Conservation (phyloP, 495 filamentous ascomycete species). For the Pseudevernia furfuracea region DNA sequence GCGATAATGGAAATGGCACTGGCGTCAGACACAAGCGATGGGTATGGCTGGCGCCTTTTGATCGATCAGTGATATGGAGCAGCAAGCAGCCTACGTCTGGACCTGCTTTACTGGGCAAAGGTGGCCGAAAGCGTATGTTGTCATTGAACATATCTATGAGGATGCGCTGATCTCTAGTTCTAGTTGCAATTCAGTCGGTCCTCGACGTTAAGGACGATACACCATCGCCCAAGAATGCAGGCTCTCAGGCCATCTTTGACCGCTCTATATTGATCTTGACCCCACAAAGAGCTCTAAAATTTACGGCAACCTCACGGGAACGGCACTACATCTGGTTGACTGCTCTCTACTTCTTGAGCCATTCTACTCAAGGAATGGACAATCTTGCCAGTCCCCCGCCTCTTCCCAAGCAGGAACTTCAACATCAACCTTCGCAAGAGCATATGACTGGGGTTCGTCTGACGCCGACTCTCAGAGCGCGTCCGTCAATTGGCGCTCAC, state of each 20-base stretch:
- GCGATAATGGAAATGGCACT: conserved; percentile 48
- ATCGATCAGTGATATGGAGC: conserved; percentile 94
- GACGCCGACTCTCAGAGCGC: conserved; percentile 63
- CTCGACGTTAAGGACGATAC: conserved; percentile 95
- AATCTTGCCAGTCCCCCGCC: conserved; percentile 53
- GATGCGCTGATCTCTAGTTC: conserved; percentile 24
- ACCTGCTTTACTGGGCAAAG: conserved; percentile 85
- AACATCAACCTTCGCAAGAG: conserved; percentile 32
- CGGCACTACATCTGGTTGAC: conserved; percentile 94
- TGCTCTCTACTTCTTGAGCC: conserved; percentile 85
- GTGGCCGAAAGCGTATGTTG: conserved; percentile 84
- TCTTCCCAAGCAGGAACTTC: conserved; percentile 43
- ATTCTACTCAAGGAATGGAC: conserved; percentile 67
- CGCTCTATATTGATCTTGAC: conserved; percentile 93
- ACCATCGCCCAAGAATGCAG: conserved; percentile 65
- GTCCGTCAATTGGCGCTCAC: conserved; percentile 34
- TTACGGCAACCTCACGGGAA: conserved; percentile 74
- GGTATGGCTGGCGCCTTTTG: conserved; percentile 97
- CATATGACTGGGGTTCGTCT: conserved; percentile 41
- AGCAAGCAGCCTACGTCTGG: conserved; percentile 91
- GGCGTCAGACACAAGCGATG: conserved; percentile 84
- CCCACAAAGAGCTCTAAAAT: conserved; percentile 88
- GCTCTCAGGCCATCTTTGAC: conserved; percentile 58
- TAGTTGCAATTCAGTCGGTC: conserved; percentile 92
- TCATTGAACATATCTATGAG: neutral